These are phyloP conservation scores for Rhizoclosmatium sp. DNA, from an alignment of 192 early-diverging fungal species.

Conservation along the genomic window DNA sequence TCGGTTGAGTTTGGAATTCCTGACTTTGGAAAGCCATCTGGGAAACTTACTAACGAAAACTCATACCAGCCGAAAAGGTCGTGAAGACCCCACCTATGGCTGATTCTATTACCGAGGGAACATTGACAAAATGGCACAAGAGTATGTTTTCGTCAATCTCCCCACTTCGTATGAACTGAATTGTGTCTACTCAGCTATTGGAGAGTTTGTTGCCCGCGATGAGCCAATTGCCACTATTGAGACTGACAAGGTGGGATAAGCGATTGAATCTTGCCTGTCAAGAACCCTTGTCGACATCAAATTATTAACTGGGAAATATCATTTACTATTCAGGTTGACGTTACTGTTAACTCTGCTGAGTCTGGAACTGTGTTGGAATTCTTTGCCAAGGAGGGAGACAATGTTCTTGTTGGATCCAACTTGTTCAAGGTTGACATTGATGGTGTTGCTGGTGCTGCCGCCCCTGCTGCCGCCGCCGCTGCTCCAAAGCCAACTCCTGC, in stretches of 20 bases:
- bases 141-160: conserved; percentile 59
- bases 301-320: neutral
- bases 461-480: conserved; percentile 30
- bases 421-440: conserved; percentile 87
- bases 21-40: too few relatives aligned
- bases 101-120: conserved; percentile 98
- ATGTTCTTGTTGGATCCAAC: conserved; percentile 88
- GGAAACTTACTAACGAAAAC: neutral
- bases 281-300: neutral
- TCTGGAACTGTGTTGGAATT: conserved; percentile 86
- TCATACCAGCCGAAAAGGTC: conserved; percentile 73
- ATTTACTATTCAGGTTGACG: conserved; percentile 77
- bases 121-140: conserved; percentile 94
- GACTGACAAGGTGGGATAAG: conserved; percentile 87
- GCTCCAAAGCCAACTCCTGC: conserved; percentile 35
- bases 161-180: neutral
- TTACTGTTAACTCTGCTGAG: conserved; percentile 96
- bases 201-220: conserved; percentile 93
- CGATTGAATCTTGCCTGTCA: neutral
- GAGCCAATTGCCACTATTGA: conserved; percentile 98
- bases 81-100: conserved; percentile 97
- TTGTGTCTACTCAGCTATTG: conserved; percentile 71
- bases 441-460: conserved; percentile 68
- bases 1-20: too few relatives aligned
- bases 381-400: conserved; percentile 87